These are phyloP conservation scores for Penicillium fimorum DNA, from an alignment of 495 filamentous ascomycete species.

Conservation along the genomic window DNA sequence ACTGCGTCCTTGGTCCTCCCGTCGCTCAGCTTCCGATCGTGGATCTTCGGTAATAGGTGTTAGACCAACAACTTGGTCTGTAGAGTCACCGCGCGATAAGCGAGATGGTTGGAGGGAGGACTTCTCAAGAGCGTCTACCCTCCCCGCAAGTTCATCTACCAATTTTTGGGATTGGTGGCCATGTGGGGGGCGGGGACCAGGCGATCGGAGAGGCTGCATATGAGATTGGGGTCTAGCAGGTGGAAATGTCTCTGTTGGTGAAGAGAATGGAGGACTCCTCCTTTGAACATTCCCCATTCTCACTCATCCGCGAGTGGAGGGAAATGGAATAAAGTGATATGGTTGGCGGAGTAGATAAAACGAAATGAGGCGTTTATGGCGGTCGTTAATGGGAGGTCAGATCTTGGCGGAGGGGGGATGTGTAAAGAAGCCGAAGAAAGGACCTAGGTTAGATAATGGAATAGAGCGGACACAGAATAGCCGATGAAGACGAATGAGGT, in stretches of 20 bases:
- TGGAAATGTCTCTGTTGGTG: constrained; percentile 42
- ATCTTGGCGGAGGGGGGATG: constrained; percentile 1
- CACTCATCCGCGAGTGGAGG: constrained; percentile 36
- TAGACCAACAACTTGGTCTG: constrained; percentile 20
- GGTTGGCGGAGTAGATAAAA: constrained; percentile 34
- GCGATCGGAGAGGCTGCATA: constrained; percentile 28
- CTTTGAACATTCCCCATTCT: constrained; percentile 43
- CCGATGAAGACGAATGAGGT: constrained; percentile 15
- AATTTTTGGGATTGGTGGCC: constrained; percentile 18
- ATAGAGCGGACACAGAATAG: neutral
- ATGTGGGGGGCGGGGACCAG: constrained; percentile 20
- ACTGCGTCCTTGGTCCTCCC: constrained; percentile 40
- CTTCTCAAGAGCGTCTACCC: constrained; percentile 24
- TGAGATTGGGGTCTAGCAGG: constrained; percentile 32
- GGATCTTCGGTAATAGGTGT: constrained; percentile 29
- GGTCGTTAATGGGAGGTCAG: constrained; percentile 11
- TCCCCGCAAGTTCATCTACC: constrained; percentile 20
- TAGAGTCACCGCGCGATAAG: constrained; percentile 30
- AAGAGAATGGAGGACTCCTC: constrained; percentile 45
- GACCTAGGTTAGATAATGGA: constrained; percentile 8
- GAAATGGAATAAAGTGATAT: constrained; percentile 16
- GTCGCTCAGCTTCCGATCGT: constrained; percentile 24
- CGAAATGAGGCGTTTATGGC: constrained; percentile 35
- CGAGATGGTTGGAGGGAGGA: constrained; percentile 10
- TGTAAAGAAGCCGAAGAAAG: constrained; percentile 1